Percentiles rank a stretch among this genome's conserved stretches.
Conservation (phyloP, 2,329 filamentous ascomycete species). For the Pyrenochaeta sp. region DNA sequence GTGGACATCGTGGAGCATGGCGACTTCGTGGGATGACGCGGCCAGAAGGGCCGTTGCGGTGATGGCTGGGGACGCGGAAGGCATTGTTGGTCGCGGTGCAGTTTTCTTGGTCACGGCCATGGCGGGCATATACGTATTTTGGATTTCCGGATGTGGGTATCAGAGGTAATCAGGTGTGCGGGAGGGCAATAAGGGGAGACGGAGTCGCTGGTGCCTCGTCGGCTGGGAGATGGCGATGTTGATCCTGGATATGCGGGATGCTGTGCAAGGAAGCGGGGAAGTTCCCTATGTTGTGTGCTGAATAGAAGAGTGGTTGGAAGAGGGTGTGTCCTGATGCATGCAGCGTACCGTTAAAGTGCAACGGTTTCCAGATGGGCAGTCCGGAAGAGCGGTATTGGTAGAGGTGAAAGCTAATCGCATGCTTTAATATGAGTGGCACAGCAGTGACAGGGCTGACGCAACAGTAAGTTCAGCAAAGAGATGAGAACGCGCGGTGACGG, state of each 20-base stretch:
- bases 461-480: conserved; percentile 6
- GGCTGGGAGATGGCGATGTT: conserved; percentile 9
- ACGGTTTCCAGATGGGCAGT: conserved; percentile 10
- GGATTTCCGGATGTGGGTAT: no score
- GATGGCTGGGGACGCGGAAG: conserved; percentile 19
- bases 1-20: conserved; percentile 48
- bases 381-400: conserved; percentile 7
- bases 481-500: conserved; percentile 12
- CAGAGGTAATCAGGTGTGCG: background rate
- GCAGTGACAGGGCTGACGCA: conserved; percentile 1
- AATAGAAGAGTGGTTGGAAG: conserved; percentile 1
- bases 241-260: conserved; percentile 10
- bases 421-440: conserved; percentile 11
- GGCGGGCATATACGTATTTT: background rate
- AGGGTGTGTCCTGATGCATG: conserved; percentile 6
- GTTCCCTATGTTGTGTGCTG: no score
- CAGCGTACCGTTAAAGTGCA: conserved; percentile 22
- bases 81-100: conserved; percentile 12
- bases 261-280: conserved; percentile 11
- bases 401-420: conserved; percentile 14
- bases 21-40: conserved; percentile 32
- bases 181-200: background rate
- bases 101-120: conserved; percentile 21
- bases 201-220: conserved; percentile 4
- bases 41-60: conserved; percentile 28